Evolutionary conservation across 768 basidiomycete genomes (phyloP), one percentile per base, ranked within the genome.

Genomic region (Kockovaella imperatae): DNA sequence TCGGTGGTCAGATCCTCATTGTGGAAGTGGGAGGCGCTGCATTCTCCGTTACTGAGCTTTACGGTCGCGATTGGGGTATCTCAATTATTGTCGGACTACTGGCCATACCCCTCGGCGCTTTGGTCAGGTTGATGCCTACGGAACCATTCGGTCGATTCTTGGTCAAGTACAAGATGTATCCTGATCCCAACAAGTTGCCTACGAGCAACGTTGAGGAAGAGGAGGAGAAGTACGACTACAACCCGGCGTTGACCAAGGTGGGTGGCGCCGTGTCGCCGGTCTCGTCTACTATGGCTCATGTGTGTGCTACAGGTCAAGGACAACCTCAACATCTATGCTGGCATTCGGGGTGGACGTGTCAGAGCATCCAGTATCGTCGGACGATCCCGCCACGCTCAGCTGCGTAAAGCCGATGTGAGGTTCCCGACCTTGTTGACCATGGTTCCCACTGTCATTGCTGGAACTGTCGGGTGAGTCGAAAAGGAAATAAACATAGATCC

Each of bases 21-120:
- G 85, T 96, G 44, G 87, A 89, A 62, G 77, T 97, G 35, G 93
- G 90, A 32, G 84, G 86, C 29, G 78, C 85, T 2, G 91, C 90
- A 0, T 97, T 99, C 77, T 82, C 86, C 62, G 93, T 96, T 7
- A 83, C 80, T 0, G 76, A 67, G 6, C 81, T 97, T 42, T 74
- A 75, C 31, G 88, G 85, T 7, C 80, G 80, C 32, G 88, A 93
- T 69, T 99, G 95, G 95, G 90, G 81, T 45, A 87, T 97, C 56
- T 86, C 87, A 0, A 74, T 99, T 31, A 83, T 87, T 41, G 78
- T 96, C 28, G 95, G 93, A 29, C 53, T 83, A 35, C 79, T 89
- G 39, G 83, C 95, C 8, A 80, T 97, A 36, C 95, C 93, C 4
- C 77, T 93, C 59, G 95, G 88, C 44, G 82, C 76, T 30, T 62